Evolutionary conservation across 2,329 filamentous ascomycete genomes (phyloP).

Genomic region (Xylariomycetidae sp.): DNA sequence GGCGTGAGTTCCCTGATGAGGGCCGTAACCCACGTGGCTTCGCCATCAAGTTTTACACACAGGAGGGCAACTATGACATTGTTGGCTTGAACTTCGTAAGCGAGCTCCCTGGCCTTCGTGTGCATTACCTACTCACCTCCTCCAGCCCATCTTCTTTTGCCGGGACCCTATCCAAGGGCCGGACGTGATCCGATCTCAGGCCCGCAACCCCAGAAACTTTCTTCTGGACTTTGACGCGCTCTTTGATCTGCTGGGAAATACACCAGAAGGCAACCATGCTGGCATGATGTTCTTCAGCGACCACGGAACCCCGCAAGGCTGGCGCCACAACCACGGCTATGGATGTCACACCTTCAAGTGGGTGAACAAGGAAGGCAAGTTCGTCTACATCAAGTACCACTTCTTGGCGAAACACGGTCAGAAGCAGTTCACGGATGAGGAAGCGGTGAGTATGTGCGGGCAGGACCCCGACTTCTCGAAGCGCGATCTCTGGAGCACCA

Average conservation of each 20-base stretch:
- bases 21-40: conserved; percentile 49
- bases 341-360: conserved; percentile 42
- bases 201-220: conserved; percentile 40
- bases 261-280: conserved; percentile 41
- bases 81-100: too few species aligned
- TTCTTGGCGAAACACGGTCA: conserved; percentile 41
- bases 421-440: conserved; percentile 38
- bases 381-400: conserved; percentile 47
- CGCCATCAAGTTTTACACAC: conserved; percentile 60
- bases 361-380: conserved; percentile 40
- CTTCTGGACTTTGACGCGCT: conserved; percentile 40
- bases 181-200: conserved; percentile 41
- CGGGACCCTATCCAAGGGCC: conserved; percentile 41
- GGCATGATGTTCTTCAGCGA: conserved; percentile 45
- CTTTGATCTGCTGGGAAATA: conserved; percentile 43
- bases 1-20: conserved; percentile 30
- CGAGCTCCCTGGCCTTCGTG: too few species aligned
- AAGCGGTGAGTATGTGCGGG: conserved; percentile 38
- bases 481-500: conserved; percentile 49
- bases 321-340: conserved; percentile 35
- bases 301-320: conserved; percentile 41
- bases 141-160: conserved; percentile 45
- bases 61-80: conserved; percentile 53
- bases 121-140: too few species aligned
- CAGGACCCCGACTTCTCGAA: conserved; percentile 46